Percentiles rank a stretch among this genome's conserved stretches.
phyloP scores from a whole-genome alignment of 1,284 basidiomycete species.

The Cutaneotrichosporon cavernicola region DNA sequence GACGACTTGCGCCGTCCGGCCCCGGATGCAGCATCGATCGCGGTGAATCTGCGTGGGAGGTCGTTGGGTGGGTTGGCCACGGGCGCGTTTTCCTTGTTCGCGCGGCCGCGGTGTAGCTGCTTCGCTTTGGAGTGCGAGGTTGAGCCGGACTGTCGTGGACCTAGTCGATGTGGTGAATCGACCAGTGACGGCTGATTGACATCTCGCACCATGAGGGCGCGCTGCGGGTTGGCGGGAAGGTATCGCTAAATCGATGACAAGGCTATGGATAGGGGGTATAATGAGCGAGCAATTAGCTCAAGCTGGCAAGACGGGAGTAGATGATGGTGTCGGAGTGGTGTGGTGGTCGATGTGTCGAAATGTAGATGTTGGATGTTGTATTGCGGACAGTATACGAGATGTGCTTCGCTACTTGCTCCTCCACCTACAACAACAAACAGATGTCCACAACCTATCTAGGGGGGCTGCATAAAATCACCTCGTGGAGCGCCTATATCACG shows the following conservation, averaged over 20 bases:
- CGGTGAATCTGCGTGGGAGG: background rate
- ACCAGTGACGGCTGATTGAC: slow-evolving; percentile 18
- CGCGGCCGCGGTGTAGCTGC: background rate
- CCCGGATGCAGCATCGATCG: background rate
- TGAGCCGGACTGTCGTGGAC: background rate
- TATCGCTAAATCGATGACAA: background rate
- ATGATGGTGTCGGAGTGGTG: background rate
- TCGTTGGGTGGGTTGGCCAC: background rate
- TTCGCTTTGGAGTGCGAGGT: background rate
- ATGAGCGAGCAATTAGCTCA: background rate
- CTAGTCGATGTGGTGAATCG: background rate
- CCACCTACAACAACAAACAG: background rate
- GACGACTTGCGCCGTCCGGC: slow-evolving; percentile 2
- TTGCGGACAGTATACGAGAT: too few relatives aligned
- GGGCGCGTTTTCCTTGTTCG: background rate
- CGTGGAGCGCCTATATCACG: background rate
- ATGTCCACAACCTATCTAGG: background rate
- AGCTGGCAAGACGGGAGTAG: background rate
- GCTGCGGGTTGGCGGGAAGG: background rate
- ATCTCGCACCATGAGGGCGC: slow-evolving; percentile 19
- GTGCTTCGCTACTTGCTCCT: background rate
- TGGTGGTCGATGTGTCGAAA: background rate
- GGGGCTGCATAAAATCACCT: background rate
- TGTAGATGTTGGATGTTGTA: background rate
- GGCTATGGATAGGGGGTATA: background rate